These are phyloP conservation scores for Thraustotheca clavata DNA, from an alignment of 352 stramenopile species.

Conservation along the genomic window DNA sequence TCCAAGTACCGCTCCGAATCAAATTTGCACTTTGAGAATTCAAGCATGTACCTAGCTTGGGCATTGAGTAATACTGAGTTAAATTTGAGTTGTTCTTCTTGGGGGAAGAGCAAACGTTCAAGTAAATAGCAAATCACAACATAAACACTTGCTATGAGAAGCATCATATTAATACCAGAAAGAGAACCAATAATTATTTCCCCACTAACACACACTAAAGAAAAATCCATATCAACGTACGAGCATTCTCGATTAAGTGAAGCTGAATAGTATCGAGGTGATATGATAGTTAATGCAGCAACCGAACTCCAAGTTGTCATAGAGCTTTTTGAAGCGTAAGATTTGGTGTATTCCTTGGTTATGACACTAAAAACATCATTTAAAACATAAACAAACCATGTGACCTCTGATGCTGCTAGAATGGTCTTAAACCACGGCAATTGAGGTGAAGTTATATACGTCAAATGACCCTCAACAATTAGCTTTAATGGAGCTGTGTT, in stretches of 20 bases:
- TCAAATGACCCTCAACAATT: background rate
- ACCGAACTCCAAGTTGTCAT: background rate
- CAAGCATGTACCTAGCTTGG: background rate
- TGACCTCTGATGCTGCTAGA: background rate
- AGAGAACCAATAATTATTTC: too few species aligned
- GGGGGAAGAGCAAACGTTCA: background rate
- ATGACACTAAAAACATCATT: background rate
- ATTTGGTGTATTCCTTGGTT: background rate
- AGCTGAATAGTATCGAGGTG: background rate
- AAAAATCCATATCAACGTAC: background rate
- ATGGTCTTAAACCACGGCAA: background rate
- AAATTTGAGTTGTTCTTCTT: background rate
- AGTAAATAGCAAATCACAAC: slow-evolving; percentile 1
- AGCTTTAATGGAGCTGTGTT: background rate
- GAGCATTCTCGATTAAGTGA: background rate
- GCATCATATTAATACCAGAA: too few species aligned
- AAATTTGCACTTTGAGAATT: background rate
- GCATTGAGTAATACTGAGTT: background rate
- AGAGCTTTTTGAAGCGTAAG: background rate
- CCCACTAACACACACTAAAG: background rate
- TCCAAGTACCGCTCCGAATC: background rate
- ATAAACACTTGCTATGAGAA: background rate
- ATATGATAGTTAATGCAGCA: background rate
- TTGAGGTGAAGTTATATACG: background rate
- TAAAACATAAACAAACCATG: slow-evolving; percentile 5